A percentile compares a stretch with the other conserved stretches of the same genome.
Conservation (phyloP, 1,284 basidiomycete genomes). For the Rhodotorula sp. region DNA sequence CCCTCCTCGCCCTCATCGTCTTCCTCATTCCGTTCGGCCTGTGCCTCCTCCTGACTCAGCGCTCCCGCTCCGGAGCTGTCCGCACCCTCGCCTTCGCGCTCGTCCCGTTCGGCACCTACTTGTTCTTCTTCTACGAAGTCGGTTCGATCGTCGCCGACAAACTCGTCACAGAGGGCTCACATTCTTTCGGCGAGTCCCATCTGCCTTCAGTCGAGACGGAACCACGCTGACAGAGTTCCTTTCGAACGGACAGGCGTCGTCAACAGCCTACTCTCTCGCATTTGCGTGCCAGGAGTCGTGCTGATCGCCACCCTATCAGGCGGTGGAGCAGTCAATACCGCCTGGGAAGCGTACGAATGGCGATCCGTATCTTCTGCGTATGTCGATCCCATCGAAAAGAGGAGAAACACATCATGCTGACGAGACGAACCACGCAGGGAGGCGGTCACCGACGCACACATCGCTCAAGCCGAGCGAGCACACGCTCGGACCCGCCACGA, state of each 20-base stretch:
- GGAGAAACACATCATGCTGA: conserved; percentile 3
- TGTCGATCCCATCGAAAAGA: not conserved
- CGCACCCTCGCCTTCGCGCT: conserved; percentile 42
- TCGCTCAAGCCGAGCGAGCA: conserved; percentile 43
- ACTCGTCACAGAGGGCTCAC: conserved; percentile 43
- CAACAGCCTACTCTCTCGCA: conserved; percentile 46
- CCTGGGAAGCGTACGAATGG: conserved; percentile 52
- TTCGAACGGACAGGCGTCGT: conserved; percentile 39
- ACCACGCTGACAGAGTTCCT: not conserved
- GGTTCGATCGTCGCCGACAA: conserved; percentile 41
- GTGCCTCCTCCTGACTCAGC: conserved; percentile 40
- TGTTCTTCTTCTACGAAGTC: conserved; percentile 44
- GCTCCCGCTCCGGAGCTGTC: conserved; percentile 28
- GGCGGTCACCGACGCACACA: conserved; percentile 44
- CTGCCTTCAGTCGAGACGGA: rapidly evolving
- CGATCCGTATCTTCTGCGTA: conserved; percentile 43
- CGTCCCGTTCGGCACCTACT: conserved; percentile 44
- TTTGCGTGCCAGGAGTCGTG: conserved; percentile 50
- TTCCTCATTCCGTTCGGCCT: conserved; percentile 43
- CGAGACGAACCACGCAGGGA: conserved; percentile 24
- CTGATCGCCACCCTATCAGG: conserved; percentile 52
- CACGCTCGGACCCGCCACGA: conserved; percentile 43
- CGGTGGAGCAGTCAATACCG: conserved; percentile 50
- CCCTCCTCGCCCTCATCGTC: conserved; percentile 45
- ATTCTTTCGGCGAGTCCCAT: conserved; percentile 39